Percentiles rank a stretch among this genome's conserved stretches.
phyloP scores from a whole-genome alignment of 345 rosid genomes.

The Excoecaria agallocha region DNA sequence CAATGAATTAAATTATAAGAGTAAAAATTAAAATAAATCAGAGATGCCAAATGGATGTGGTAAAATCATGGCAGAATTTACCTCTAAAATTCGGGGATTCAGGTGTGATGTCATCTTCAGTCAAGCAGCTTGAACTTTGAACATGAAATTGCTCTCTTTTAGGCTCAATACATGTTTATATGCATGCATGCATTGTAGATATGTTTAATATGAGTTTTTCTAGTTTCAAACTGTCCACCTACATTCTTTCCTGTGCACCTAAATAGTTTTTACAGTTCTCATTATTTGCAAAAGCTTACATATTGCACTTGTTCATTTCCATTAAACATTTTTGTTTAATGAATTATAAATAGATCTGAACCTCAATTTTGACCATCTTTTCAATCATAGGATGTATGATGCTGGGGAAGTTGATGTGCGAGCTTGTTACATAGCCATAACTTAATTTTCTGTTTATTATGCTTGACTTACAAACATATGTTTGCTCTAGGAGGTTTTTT shows the following conservation, averaged over 20 bases:
- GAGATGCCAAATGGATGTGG: slow-evolving; percentile 14
- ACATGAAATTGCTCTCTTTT: neutral
- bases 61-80: slow-evolving; percentile 15
- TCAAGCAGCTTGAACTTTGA: neutral
- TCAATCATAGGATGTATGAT: no score
- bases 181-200: neutral
- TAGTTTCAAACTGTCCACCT: neutral
- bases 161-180: no score
- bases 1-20: neutral
- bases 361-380: no score
- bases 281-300: neutral
- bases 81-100: no score
- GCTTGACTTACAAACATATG: no score
- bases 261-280: neutral
- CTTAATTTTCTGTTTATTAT: no score
- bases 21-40: neutral
- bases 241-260: neutral
- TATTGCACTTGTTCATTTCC: slow-evolving; percentile 3
- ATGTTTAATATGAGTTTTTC: neutral
- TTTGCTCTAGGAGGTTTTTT: no score
- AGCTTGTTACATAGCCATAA: no score
- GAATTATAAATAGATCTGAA: no score
- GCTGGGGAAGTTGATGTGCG: no score
- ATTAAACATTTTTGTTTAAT: neutral
- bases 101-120: slow-evolving; percentile 31